These are phyloP conservation scores for Craterostigma plantagineum DNA, from an alignment of 257 asterid species.

Conservation along the genomic window DNA sequence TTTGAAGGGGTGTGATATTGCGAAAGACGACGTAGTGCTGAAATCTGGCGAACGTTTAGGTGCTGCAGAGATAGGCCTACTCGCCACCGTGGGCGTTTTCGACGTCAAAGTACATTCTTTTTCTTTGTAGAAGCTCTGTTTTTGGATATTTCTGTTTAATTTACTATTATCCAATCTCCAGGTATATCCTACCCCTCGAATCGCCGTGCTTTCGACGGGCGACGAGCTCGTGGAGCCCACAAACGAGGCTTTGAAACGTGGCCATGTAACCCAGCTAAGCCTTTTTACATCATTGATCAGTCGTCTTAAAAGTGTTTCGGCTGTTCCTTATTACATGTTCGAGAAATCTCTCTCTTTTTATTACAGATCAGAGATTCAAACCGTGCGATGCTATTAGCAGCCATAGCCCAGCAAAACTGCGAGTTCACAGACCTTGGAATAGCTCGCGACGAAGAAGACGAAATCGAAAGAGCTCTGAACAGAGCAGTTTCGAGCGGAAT, in stretches of 20 bases:
- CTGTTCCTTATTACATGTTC: conserved; percentile 2
- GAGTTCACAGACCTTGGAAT: conserved; percentile 82
- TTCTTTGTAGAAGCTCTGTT: too few relatives aligned
- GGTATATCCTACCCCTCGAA: conserved; percentile 60
- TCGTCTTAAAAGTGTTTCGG: neutral
- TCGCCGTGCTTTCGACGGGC: conserved; percentile 86
- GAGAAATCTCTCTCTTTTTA: conserved; percentile 10
- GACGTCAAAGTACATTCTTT: conserved; percentile 43
- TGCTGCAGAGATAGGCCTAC: conserved; percentile 82
- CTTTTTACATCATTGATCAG: neutral
- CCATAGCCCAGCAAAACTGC: conserved; percentile 55
- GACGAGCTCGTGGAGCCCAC: conserved; percentile 90
- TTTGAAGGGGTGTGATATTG: conserved; percentile 71
- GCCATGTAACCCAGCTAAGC: conserved; percentile 49
- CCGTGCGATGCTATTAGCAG: conserved; percentile 91
- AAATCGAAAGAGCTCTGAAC: conserved; percentile 43
- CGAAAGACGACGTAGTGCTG: conserved; percentile 58
- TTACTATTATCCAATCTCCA: conserved; percentile 14
- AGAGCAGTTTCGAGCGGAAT: conserved; percentile 57
- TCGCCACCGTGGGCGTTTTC: conserved; percentile 67
- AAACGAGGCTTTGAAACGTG: conserved; percentile 35
- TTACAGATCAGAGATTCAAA: conserved; percentile 88
- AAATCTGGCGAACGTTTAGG: conserved; percentile 70
- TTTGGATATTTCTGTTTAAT: conserved; percentile 7
- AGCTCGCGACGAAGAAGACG: conserved; percentile 54